A percentile compares a stretch with the other conserved stretches of the same genome.
These are phyloP conservation scores for Myxozyma neglecta DNA, from an alignment of 805 yeast genomes.

Conservation along the genomic window DNA sequence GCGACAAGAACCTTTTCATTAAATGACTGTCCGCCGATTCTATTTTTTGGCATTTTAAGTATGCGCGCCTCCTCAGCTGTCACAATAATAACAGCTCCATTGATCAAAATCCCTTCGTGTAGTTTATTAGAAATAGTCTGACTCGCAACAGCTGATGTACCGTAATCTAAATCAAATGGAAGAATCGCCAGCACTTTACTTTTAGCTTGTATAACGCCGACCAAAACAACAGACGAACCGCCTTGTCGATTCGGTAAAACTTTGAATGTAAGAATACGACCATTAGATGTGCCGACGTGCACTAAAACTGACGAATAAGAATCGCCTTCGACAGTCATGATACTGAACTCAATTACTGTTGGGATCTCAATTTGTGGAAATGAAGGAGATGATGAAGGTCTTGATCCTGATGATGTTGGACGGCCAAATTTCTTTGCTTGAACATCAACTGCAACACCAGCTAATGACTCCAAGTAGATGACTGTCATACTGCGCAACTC, in stretches of 20 bases:
- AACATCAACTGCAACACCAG: conserved; percentile 8
- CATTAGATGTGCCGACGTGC: conserved; percentile 73
- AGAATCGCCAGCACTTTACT: conserved; percentile 56
- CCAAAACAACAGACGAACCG: conserved; percentile 55
- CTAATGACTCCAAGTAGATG: conserved; percentile 40
- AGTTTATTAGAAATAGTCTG: conserved; percentile 57
- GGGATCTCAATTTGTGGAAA: conserved; percentile 38
- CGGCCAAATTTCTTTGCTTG: conserved; percentile 1
- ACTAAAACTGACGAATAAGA: conserved; percentile 69
- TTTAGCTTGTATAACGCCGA: conserved; percentile 51
- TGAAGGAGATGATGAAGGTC: not conserved
- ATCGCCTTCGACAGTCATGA: conserved; percentile 66
- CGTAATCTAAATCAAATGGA: conserved; percentile 59
- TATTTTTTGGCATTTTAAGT: conserved; percentile 58
- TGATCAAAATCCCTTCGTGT: conserved; percentile 59
- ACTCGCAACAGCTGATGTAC: conserved; percentile 65
- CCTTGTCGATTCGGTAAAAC: conserved; percentile 60
- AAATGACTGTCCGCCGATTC: conserved; percentile 62
- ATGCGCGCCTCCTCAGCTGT: conserved; percentile 64
- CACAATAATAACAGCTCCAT: conserved; percentile 59
- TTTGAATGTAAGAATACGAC: conserved; percentile 66
- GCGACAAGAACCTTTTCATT: conserved; percentile 48
- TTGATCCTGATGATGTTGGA: not conserved
- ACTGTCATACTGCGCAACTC: conserved; percentile 64
- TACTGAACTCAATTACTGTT: conserved; percentile 70